A percentile compares a stretch with the other conserved stretches of the same genome.
Conservation (phyloP, 176 grass and related monocot species). For the Lolium rigidum region DNA sequence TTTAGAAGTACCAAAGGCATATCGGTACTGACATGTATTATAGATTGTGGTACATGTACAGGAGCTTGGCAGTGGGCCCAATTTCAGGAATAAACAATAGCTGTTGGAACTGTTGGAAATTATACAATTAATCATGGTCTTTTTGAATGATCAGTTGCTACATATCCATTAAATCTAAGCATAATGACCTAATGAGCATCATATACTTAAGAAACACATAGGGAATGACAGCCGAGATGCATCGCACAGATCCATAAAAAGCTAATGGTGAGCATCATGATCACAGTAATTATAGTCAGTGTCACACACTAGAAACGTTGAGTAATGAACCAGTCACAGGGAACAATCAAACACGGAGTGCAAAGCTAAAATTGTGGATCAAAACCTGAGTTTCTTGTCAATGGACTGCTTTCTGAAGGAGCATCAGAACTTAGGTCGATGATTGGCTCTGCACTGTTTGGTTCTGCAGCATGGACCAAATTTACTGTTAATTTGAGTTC, state of each 20-base stretch:
- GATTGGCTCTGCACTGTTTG: conserved; percentile 45
- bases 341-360: conserved; percentile 28
- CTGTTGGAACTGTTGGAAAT: background rate
- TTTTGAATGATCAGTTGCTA: background rate
- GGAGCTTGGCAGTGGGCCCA: background rate
- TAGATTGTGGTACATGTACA: background rate
- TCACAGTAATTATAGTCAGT: background rate
- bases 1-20: background rate
- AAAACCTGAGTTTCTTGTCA: conserved; percentile 34
- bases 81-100: background rate
- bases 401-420: conserved; percentile 18
- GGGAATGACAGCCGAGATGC: background rate
- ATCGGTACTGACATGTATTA: background rate
- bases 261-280: background rate
- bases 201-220: background rate
- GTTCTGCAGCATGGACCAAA: conserved; percentile 45
- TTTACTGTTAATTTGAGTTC: conserved; percentile 36
- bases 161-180: background rate
- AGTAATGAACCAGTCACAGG: background rate
- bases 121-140: background rate
- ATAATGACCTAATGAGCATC: background rate
- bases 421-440: conserved; percentile 37
- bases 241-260: conserved; percentile 6
- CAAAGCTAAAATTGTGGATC: conserved; percentile 7
- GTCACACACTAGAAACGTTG: conserved; percentile 13